These are phyloP conservation scores for Moricandia moricandioides DNA, from an alignment of 345 rosid genomes.

Conservation along the genomic window DNA sequence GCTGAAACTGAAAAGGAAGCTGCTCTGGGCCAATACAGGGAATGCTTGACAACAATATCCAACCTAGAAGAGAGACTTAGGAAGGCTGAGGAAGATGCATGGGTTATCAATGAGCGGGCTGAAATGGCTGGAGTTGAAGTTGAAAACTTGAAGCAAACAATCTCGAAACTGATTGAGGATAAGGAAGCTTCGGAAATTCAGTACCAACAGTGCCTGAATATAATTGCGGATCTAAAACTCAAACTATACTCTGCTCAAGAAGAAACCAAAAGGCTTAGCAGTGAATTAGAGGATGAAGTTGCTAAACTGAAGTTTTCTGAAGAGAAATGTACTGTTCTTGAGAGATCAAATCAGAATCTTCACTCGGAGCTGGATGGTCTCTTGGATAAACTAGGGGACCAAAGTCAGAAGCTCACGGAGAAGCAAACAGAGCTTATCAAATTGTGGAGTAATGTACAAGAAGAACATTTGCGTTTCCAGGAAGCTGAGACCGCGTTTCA, in stretches of 20 bases:
- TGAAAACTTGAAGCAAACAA: slow-evolving; percentile 57
- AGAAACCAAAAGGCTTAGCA: slow-evolving; percentile 61
- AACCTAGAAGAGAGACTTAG: slow-evolving; percentile 53
- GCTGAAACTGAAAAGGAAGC: slow-evolving; percentile 64
- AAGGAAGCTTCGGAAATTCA: slow-evolving; percentile 67
- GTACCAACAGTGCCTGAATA: slow-evolving; percentile 69
- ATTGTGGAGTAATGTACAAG: slow-evolving; percentile 82
- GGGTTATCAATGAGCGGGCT: slow-evolving; percentile 46
- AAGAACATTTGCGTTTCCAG: slow-evolving; percentile 73
- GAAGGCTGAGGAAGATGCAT: slow-evolving; percentile 55
- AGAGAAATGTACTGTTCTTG: slow-evolving; percentile 70
- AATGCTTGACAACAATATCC: slow-evolving; percentile 54
- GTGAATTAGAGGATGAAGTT: slow-evolving; percentile 56
- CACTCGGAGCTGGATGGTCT: slow-evolving; percentile 68
- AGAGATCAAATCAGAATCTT: slow-evolving; percentile 73
- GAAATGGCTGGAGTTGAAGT: slow-evolving; percentile 62
- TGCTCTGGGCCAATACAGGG: slow-evolving; percentile 48
- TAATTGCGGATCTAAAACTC: slow-evolving; percentile 57
- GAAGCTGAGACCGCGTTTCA: slow-evolving; percentile 99
- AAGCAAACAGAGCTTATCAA: slow-evolving; percentile 83
- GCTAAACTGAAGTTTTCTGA: slow-evolving; percentile 72
- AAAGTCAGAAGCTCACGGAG: slow-evolving; percentile 69
- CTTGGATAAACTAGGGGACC: slow-evolving; percentile 56
- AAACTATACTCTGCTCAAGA: slow-evolving; percentile 57
- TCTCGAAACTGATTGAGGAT: slow-evolving; percentile 53